A percentile compares a stretch with the other conserved stretches of the same genome.
phyloP scores from a whole-genome alignment of 108 stramenopile species.

The Epipyxis sp. region DNA sequence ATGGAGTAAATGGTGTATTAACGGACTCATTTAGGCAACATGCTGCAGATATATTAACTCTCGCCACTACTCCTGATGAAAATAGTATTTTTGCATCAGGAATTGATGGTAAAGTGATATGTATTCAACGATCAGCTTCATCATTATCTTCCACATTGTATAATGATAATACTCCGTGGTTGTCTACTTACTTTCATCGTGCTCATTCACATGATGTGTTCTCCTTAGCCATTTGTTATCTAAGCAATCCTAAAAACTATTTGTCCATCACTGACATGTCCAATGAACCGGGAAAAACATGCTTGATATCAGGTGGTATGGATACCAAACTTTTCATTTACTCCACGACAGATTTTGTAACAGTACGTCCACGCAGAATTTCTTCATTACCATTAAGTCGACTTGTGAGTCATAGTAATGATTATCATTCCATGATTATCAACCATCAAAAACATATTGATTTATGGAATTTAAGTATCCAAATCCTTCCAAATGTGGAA shows the following conservation, averaged over 20 bases:
- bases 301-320: neutral
- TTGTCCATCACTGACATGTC: too few relatives aligned
- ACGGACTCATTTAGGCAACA: constrained; percentile 72
- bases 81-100: constrained; percentile 79
- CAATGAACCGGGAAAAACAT: too few relatives aligned
- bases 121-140: constrained; percentile 59
- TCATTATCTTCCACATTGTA: neutral
- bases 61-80: constrained; percentile 70
- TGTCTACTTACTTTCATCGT: constrained; percentile 69
- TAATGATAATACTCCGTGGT: constrained; percentile 60
- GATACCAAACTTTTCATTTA: neutral
- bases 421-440: too few relatives aligned
- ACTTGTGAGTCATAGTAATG: too few relatives aligned
- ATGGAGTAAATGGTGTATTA: constrained; percentile 73
- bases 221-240: too few relatives aligned
- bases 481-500: too few relatives aligned
- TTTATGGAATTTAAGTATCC: too few relatives aligned
- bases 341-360: neutral
- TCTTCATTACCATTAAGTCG: too few relatives aligned
- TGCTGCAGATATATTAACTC: constrained; percentile 76
- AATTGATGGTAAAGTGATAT: constrained; percentile 81
- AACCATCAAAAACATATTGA: too few relatives aligned
- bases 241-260: too few relatives aligned
- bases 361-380: neutral
- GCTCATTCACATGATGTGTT: constrained; percentile 88